Evolutionary conservation across 257 asterid genomes (phyloP), one percentile per base, ranked within the genome.

Genomic region (Capsicum pubescens): DNA sequence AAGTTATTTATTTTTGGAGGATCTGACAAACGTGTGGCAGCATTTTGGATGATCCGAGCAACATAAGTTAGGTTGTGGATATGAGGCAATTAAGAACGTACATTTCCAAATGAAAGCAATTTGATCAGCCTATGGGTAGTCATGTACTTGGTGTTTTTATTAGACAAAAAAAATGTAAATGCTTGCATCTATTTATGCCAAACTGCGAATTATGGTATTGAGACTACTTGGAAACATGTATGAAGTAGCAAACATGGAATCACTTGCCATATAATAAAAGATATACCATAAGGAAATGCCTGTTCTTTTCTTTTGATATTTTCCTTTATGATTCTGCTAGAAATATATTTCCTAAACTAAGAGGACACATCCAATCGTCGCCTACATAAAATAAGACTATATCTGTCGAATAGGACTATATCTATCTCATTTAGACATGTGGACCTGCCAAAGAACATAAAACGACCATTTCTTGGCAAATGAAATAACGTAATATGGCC

Each of bases 361-460:
- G 60, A 48, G 19, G 16, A 74, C 11, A 74, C 11, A 50, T 19
- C n/a, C 80, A 74, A 7, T 44, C 19, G 44, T 19, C 60, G 21
- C 19, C n/a, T 19, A 26, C 4, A 0, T 74, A 72, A 74, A 19
- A 19, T 74, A 19, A 50, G 42, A 74, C 60, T 48, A 19, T 3
- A 72, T 72, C 60, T 6, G 19, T 72, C 44, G 12, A 19, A 19
- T 74, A 19, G 21, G 42, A 74, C 60, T 72, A 48, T 3, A 72
- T 72, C 60, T 6, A 46, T 72, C 44, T 19, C 16, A n/a, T 39
- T 15, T 12, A 72, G 3, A 72, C n/a, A 6, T 19, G 21, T 50
- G 42, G 8, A 74, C 19, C 80, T 3, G 19, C 39, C 42, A 48
- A 72, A 72, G 59, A 72, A 72, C 79, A 71, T 16, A 71, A 52